Conservation (phyloP, 768 basidiomycete genomes). For the Boletus barrowsii region DNA sequence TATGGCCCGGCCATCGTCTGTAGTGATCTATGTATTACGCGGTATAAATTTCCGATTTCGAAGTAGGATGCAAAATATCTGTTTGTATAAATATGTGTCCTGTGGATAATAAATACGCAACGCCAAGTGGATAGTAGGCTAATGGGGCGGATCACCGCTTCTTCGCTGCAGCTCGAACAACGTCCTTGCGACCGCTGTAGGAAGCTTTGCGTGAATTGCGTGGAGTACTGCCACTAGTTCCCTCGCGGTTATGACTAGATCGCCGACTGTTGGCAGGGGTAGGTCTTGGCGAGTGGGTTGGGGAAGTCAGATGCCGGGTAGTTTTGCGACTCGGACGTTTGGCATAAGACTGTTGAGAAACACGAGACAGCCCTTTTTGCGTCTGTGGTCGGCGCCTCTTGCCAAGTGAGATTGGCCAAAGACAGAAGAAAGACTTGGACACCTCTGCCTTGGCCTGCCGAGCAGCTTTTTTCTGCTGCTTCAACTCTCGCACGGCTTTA, state of each 20-base stretch:
- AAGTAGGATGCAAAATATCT: slow-evolving; percentile 7
- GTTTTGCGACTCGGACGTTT: slow-evolving; percentile 6
- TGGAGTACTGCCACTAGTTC: slow-evolving; percentile 1
- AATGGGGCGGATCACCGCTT: slow-evolving; percentile 2
- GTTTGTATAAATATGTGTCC: slow-evolving; percentile 20
- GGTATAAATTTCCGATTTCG: background rate
- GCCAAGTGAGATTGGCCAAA: slow-evolving; percentile 28
- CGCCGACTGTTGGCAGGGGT: slow-evolving; percentile 15
- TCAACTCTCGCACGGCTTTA: slow-evolving; percentile 29
- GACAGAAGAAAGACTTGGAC: slow-evolving; percentile 16
- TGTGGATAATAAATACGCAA: slow-evolving; percentile 15
- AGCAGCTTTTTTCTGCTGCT: slow-evolving; percentile 25
- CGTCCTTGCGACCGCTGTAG: slow-evolving; percentile 8
- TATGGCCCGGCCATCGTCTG: background rate
- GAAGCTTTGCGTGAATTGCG: slow-evolving; percentile 21
- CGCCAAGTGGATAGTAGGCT: background rate
- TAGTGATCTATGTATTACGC: background rate
- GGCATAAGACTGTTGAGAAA: slow-evolving; percentile 8
- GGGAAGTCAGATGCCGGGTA: slow-evolving; percentile 12
- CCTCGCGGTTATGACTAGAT: slow-evolving; percentile 17
- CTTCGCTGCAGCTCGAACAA: slow-evolving; percentile 4
- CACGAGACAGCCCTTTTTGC: slow-evolving; percentile 2
- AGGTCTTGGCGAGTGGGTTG: slow-evolving; percentile 16
- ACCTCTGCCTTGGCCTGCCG: slow-evolving; percentile 15
- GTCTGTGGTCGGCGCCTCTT: slow-evolving; percentile 15